Conservation (phyloP, 768 basidiomycete genomes). For the Serendipita sp. region DNA sequence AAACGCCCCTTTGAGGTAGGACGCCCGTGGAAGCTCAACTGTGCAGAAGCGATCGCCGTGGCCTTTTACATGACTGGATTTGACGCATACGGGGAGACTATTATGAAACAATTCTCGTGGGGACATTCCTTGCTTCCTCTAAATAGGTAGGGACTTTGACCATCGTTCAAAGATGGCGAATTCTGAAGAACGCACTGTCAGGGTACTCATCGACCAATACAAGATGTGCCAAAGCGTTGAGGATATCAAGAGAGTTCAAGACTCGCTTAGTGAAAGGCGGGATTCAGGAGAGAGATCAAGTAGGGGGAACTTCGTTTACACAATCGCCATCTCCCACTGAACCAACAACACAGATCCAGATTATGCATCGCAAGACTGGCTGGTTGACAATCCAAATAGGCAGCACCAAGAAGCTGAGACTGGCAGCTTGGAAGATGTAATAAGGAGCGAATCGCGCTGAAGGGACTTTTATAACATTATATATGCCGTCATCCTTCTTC, state of each 20-base stretch:
- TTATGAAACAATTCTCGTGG: constrained; percentile 81
- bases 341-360: not conserved
- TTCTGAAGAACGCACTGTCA: too few species aligned
- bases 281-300: constrained; percentile 10
- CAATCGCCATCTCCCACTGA: constrained; percentile 13
- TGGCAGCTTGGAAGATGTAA: too few species aligned
- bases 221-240: constrained; percentile 47
- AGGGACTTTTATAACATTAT: too few species aligned
- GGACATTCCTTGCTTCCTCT: constrained; percentile 75
- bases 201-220: constrained; percentile 58
- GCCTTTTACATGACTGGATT: constrained; percentile 91
- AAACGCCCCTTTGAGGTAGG: not conserved
- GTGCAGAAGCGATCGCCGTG: constrained; percentile 87
- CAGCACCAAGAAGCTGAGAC: too few species aligned
- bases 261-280: constrained; percentile 55
- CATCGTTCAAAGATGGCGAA: too few species aligned
- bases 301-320: not conserved
- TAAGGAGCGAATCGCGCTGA: too few species aligned
- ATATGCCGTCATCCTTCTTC: too few species aligned
- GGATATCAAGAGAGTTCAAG: constrained; percentile 45
- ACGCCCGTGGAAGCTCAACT: constrained; percentile 80
- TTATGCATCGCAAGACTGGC: constrained; percentile 1
- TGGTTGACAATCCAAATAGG: not conserved
- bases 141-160: constrained; percentile 40
- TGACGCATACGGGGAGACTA: constrained; percentile 55